Percentiles rank a stretch among this genome's conserved stretches.
phyloP scores from a whole-genome alignment of 352 stramenopile species.

The Pythium pyrilobum region DNA sequence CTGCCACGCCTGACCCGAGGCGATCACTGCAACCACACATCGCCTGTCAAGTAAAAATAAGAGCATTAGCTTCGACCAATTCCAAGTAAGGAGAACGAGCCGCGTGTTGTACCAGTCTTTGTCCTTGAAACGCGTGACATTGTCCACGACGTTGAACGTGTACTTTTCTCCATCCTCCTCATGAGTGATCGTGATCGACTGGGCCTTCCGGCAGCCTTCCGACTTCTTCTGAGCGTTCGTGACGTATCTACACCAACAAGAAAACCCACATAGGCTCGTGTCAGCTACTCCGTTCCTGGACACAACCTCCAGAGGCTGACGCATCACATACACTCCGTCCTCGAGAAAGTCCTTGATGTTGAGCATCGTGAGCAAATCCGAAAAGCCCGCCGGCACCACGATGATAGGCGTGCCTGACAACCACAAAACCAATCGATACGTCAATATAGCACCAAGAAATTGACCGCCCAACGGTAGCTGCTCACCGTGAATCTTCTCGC shows the following conservation, averaged over 20 bases:
- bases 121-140: conserved; percentile 71
- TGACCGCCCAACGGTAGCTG: no score
- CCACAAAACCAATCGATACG: neutral
- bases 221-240: conserved; percentile 85
- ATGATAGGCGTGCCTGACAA: conserved; percentile 83
- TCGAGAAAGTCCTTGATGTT: conserved; percentile 88
- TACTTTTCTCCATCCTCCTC: conserved; percentile 77
- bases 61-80: neutral
- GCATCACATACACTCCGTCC: conserved; percentile 61
- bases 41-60: conserved; percentile 37
- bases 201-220: conserved; percentile 72
- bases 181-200: conserved; percentile 78
- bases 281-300: no score
- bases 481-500: conserved; percentile 75
- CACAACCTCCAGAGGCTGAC: neutral
- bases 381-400: conserved; percentile 84
- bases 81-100: neutral
- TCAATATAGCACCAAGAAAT: no score
- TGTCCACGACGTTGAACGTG: conserved; percentile 89
- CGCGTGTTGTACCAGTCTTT: conserved; percentile 72
- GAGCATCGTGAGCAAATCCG: conserved; percentile 85
- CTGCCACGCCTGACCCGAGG: conserved; percentile 87
- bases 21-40: conserved; percentile 86
- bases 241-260: conserved; percentile 27
- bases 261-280: no score